Base-by-base conservation (phyloP, 1,139 yeast species). In the Candida mesenterica region DNA sequence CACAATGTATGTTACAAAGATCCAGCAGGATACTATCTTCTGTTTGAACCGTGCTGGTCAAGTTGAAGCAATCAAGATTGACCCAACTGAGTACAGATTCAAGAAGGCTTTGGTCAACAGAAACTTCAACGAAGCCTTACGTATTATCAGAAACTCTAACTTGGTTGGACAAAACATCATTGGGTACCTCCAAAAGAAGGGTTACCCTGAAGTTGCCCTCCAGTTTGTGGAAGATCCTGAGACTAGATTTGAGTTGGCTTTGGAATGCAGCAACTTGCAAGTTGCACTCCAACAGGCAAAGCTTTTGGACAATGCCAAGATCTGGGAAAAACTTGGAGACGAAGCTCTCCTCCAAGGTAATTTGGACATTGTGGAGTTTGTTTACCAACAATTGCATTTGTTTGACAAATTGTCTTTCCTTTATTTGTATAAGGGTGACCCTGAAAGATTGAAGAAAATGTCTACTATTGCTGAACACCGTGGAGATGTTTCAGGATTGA, bases 141-240 rank as follows among this genome's bases (percentile, higher is more conserved):
- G 96, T 50, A 79, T 94, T 48, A 92, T 94, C 60, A 82, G 80
- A 53, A 81, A 76, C 42, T 90, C 97, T 18, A 89, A 87, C 55
- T 75, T 94, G 55, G 98, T 94, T 38, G 99, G 99, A 46, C 97
- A 94, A 66, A 89, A 90, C 59, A 92, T 94, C 55, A 90, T 94
- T 59, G 92, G 95, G 5, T 94, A 92, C 61, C 74, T 94, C 54
- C 96, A 94, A 59, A 84, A 90, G 70, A 81, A 88, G 57, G 99
- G 98, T 2, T 92, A 84, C 60, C 97, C 98, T 13, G 96, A 87
- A 59, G 73, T 77, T 45, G 98, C 99, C 2, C 73, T 94, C 43
- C 97, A 92, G 59, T 94, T 94, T 59, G 98, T 94, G 40, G 84
- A 88, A 62, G 98, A 94, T 59, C 86, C 97, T 5, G 96, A 90